Base-by-base conservation (phyloP, 2,329 filamentous ascomycete genomes). In the Microsporum canis region DNA sequence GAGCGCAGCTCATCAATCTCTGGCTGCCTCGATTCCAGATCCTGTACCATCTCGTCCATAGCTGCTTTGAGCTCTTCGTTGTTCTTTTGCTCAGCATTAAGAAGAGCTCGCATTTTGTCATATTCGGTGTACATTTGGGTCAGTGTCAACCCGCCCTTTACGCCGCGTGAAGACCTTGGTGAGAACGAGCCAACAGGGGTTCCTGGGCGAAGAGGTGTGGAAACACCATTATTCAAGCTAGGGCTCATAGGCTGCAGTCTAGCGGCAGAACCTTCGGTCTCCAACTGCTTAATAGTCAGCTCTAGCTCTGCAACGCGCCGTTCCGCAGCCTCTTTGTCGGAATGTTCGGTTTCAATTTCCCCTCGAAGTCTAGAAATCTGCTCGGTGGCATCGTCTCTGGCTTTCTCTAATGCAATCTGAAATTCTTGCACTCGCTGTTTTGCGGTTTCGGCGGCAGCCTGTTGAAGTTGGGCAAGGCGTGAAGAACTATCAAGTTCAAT, bases 1-100 rank as follows among this genome's bases (percentile, higher is more conserved):
- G 84, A 82, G 56, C 88, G 86, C 17, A 95, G 78, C 66, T 97
- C 91, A 64, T 95, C 86, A 34, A 96, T 84, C 69, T 96, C 91
- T 0, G 94, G 94, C 31, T 87, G 86, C 71, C 89, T 91, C 29
- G 86, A 86, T 72, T 99, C 91, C 41, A 97, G 76, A 62, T 91
- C 87, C 41, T 85, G 82, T 62, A 96, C 84, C 78, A 96, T 89
- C 62, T 94, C 88, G 65, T 96, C 89, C 51, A 97, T 78, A 51
- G 92, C 85, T 41, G 85, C 82, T 17, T 84, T 82, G 8, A 96
- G 83, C 69, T 89, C 84, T 65, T 88, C 84, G 67, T 84, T 90
- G 27, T 85, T 84, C 62, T 88, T 82, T 70, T 86, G 86, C 72
- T 95, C 88, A 2, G 81, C 83, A 2, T 86, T 84, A 38, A 96